Base-by-base conservation (phyloP, 768 basidiomycete species). In the Mycena haematopus region DNA sequence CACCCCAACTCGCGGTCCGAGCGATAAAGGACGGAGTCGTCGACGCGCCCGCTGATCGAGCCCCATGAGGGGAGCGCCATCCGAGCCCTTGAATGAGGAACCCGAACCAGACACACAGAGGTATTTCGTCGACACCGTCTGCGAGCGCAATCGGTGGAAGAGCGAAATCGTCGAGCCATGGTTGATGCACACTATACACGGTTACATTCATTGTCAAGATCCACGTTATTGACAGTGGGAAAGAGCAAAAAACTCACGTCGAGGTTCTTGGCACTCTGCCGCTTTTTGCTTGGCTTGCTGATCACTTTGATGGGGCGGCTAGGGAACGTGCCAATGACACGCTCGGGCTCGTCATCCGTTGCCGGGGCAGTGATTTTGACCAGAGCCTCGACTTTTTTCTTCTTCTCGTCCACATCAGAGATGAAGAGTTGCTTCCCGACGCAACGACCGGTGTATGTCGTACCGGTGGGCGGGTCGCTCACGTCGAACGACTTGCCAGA, bases 261-360 rank as follows among this genome's bases (percentile, higher is more conserved):
- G 19, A 94, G 84, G 69, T 93, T 95, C 82, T 96, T 96, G 49
- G 91, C 92, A 72, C 90, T 93, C 76, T 94, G 91, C 69, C 94
- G 84, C 84, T 97, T 97, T 83, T 98, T 97, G 79, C 92, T 94
- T 5, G 96, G 96, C 76, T 98, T 99, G 78, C 92, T 94, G 78
- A 99, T 98, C 71, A 99, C 93, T 76, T 95, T 96, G 82, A 99
- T 98, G n/a, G 95, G 89, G 49, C 91, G 89, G 67, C 92, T 93
- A 46, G 92, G 90, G 79, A 98, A 98, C 21, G 86, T 84, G 22
- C 96, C 96, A 68, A 98, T 87, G 36, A 94, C 81, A 40, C 90
- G 85, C 72, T 94, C 92, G 60, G 87, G 86, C 72, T 92, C 90
- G 62, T 92, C 90, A 53, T 93, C 91, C 52, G 87, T 86, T 17